phyloP scores from a whole-genome alignment of 2,329 filamentous ascomycete genomes.

The Fusarium sp. region DNA sequence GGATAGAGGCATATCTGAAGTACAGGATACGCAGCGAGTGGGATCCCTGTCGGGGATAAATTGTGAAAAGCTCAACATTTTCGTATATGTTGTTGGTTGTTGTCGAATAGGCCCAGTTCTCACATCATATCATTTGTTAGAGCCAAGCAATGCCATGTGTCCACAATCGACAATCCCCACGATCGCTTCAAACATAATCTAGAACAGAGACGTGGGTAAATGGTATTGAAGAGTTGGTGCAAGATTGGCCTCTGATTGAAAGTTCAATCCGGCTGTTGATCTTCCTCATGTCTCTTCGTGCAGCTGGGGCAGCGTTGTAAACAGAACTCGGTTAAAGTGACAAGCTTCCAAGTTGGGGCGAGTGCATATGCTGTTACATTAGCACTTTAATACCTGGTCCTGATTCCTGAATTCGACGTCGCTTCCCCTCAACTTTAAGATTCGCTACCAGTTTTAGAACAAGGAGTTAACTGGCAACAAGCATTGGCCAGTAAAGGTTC shows the following conservation, averaged over 20 bases:
- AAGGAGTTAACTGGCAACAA: neutral
- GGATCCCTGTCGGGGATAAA: neutral
- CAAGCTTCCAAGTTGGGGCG: neutral
- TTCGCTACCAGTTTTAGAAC: neutral
- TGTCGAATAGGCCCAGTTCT: neutral
- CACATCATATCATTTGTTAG: conserved; percentile 1
- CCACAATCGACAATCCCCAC: neutral
- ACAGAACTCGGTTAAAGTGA: conserved; percentile 20
- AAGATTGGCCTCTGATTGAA: neutral
- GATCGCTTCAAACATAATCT: neutral
- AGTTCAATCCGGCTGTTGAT: neutral
- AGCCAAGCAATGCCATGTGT: neutral
- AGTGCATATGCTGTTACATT: conserved; percentile 28
- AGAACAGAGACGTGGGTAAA: neutral
- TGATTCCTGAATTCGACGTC: conserved; percentile 6
- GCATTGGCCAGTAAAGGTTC: neutral
- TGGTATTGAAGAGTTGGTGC: neutral
- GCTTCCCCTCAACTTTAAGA: conserved; percentile 8
- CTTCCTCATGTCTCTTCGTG: neutral
- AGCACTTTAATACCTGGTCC: conserved; percentile 6
- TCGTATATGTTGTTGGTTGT: neutral
- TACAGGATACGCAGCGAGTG: neutral
- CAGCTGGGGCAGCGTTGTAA: conserved; percentile 2
- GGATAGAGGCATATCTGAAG: conserved; percentile 5
- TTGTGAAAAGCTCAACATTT: neutral